Conservation (phyloP, 164 flowering plant species). For the Berberis vulgaris region DNA sequence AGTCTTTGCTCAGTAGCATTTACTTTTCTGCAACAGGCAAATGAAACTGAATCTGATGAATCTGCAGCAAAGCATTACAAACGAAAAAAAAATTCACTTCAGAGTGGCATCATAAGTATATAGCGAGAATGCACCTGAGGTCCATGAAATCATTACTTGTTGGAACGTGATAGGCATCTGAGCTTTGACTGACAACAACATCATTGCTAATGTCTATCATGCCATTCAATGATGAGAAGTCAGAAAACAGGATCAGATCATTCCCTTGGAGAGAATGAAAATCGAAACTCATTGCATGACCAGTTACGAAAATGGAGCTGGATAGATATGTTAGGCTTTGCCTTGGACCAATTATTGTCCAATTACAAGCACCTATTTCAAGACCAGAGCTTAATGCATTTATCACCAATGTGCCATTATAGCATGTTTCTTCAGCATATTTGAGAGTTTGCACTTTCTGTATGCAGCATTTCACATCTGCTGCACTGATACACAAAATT, state of each 20-base stretch:
- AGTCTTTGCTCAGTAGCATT: constrained; percentile 7
- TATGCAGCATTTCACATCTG: constrained; percentile 60
- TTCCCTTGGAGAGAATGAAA: constrained; percentile 51
- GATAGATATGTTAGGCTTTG: constrained; percentile 43
- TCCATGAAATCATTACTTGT: constrained; percentile 3
- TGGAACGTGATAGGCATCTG: not conserved
- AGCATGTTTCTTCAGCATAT: constrained; percentile 76
- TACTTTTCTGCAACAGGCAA: constrained; percentile 18
- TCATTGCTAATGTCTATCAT: constrained; percentile 6
- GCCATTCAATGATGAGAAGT: constrained; percentile 35
- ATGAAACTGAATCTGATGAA: not conserved
- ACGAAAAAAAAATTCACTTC: not conserved
- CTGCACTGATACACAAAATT: constrained; percentile 56
- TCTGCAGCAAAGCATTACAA: not conserved
- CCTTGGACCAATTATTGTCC: constrained; percentile 54
- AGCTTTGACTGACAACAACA: not conserved
- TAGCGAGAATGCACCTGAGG: constrained; percentile 12
- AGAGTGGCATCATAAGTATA: not conserved
- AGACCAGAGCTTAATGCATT: constrained; percentile 86
- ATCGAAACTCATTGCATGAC: constrained; percentile 61
- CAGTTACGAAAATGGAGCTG: constrained; percentile 52
- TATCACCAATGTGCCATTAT: constrained; percentile 53
- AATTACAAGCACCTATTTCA: constrained; percentile 83
- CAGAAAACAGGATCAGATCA: constrained; percentile 66
- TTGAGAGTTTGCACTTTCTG: constrained; percentile 56